Evolutionary conservation across 345 rosid genomes (phyloP), one percentile per base, ranked within the genome.

Genomic region (Acer campestre): DNA sequence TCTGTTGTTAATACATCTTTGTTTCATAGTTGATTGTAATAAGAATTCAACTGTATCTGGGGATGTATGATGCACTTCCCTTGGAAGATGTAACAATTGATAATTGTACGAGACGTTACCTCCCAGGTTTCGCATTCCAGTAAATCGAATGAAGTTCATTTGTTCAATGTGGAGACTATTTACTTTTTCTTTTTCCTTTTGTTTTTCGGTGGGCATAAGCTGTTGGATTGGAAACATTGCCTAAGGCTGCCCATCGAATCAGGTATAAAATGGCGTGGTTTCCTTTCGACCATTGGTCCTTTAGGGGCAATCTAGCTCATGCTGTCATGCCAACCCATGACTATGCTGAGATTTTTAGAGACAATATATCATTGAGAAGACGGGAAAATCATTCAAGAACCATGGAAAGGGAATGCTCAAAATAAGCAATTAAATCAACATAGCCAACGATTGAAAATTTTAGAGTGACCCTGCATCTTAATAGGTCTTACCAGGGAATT

Each of bases 11-110:
- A 29, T 31, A 31, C 62, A 3, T 31, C 35, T 35, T 31, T 10
- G 23, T 38, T 55, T 71, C 27, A 31, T 55, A 25, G 38, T 40
- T 73, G 67, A 40, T 61, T 73, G 58, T 62, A 62, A 46, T 62
- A 46, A 62, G 46, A 74, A 62, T 16, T 25, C 40, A 3, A 16
- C 31, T 68, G 6, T 11, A 8, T 22, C 31, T 40, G 27, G 44
- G 20, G 25, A 42, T 42, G 46, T 42, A 42, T 42, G 46, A 8
- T 42, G 46, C 46, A 42, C 46, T 42, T 42, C 46, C 46, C 71
- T n/a, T 18, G 14, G 71, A 20, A 9, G 71, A 20, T 42, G 71
- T 67, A 18, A 10, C 44, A 42, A 18, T 42, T 42, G 8, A 8
- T 49, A n/a, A 67, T 42, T 20, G 22, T 18, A 67, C 20, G n/a